Evolutionary conservation across 2,329 filamentous ascomycete genomes (phyloP), one percentile per base, ranked within the genome.

Genomic region (Pseudopyricularia cyperi): DNA sequence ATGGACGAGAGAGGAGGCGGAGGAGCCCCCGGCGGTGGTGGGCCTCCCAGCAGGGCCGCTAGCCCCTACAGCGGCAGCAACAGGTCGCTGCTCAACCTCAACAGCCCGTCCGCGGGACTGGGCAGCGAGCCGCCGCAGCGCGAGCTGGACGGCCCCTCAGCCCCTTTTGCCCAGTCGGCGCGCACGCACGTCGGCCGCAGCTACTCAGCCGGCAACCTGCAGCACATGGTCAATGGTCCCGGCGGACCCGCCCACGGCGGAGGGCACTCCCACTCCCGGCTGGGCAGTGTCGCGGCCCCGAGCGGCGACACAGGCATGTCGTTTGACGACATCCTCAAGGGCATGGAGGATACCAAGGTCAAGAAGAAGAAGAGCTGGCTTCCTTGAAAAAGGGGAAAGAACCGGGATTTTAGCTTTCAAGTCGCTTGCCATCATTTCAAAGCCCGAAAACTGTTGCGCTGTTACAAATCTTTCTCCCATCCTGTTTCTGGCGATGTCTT

Each of bases 281-380:
- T 52, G 17, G 4, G 22, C 34, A 51, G 47, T n/a, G n/a, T n/a
- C 32, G 11, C 44, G n/a, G 28, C 30, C 8, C 3, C 34, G 1
- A 12, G 32, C 15, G 48, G 46, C 24, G 52, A 42, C n/a, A 52
- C 49, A 1, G 60, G 57, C 1, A 63, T 61, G 55, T 65, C 66
- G 26, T 68, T 68, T 56, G 66, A 68, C 46, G 62, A 64, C 52
- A 68, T 68, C 19, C 57, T 68, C 50, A 62, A 65, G 57, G 63
- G 59, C 52, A 66, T 68, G 59, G 62, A 65, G 50, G 52, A 55
- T 44, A 57, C 58, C 32, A 56, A 60, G 56, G 57, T 57, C 52
- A 60, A 61, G 54, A 62, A 63, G 57, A 66, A 64, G 59, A 61
- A 60, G 51, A 55, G 52, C 9, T 62, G 49, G 49, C 17, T 51